Base-by-base conservation (phyloP, 441 rosid genomes). In the Pelargonium myrrhifolium region DNA sequence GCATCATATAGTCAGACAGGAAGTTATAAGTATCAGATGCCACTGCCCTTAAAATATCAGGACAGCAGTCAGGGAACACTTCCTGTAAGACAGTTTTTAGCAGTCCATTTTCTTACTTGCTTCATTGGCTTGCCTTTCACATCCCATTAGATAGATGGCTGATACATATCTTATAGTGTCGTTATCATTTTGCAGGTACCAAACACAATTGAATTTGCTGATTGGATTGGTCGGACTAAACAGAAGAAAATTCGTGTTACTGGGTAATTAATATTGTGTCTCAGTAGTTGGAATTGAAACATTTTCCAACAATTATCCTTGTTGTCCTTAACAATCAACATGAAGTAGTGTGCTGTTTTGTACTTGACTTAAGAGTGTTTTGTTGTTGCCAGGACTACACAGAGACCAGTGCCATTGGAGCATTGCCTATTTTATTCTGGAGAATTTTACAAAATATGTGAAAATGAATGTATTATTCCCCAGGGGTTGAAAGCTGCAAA, bases 391-490 rank as follows among this genome's bases (percentile, higher is more conserved):
- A 94, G 99, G 78, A 94, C 99, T 65, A 82, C 85, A 20, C 83
- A 85, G 85, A 86, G 99, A 81, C 98, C 99, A 42, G 99, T 94
- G 68, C 99, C 99, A 5, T 79, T 94, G 77, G 99, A 94, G 86
- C 99, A 94, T 69, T 92, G 96, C 74, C 65, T 94, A 73, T 94
- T 88, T 76, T 94, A 83, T 75, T 82, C 97, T 3, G 98, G 98
- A 72, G 97, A 92, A 76, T 87, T 92, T 66, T 83, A 89, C 84
- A 84, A 84, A 76, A 81, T 89, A 71, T 94, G 98, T 74, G 97
- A 94, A 77, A 78, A 74, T 78, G 98, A 88, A 80, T 62, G 9
- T 64, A 82, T 89, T 79, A 42, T 89, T 40, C 37, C 86, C 40
- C 82, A 83, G 74, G 98, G 97, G 72, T 70, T 88, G 78, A 89